Evolutionary conservation across 805 yeast species (phyloP).

Genomic region (Yarrowia alimentaria): DNA sequence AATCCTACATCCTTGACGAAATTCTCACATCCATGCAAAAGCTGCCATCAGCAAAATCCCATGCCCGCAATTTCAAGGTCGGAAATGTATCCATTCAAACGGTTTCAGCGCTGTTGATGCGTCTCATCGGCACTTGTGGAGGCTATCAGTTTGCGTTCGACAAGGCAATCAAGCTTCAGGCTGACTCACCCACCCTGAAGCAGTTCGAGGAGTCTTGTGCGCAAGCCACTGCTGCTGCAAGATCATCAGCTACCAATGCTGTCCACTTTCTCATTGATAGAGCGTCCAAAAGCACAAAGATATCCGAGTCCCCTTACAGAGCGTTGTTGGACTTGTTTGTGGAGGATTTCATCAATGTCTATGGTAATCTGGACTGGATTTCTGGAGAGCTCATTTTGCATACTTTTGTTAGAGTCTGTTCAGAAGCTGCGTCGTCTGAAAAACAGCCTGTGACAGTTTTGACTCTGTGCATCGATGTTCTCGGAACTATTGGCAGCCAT

Average conservation of each 20-base stretch:
- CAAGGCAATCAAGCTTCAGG: conserved; percentile 26
- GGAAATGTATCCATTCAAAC: conserved; percentile 52
- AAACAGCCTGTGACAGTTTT: conserved; percentile 40
- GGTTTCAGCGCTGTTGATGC: conserved; percentile 48
- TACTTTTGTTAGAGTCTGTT: conserved; percentile 43
- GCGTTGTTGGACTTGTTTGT: conserved; percentile 51
- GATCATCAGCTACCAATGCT: conserved; percentile 31
- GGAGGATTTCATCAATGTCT: conserved; percentile 53
- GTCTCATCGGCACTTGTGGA: conserved; percentile 46
- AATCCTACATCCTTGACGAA: conserved; percentile 61
- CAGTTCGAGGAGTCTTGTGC: conserved; percentile 27
- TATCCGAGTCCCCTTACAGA: conserved; percentile 32
- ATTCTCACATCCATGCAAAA: conserved; percentile 51
- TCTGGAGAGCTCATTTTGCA: conserved; percentile 53
- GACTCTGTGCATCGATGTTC: conserved; percentile 54
- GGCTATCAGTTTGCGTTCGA: conserved; percentile 32
- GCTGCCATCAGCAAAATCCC: conserved; percentile 47
- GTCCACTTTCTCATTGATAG: conserved; percentile 33
- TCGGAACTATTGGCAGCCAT: conserved; percentile 52
- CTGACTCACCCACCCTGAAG: conserved; percentile 20
- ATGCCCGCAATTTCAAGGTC: conserved; percentile 47
- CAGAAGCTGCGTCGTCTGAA: conserved; percentile 12
- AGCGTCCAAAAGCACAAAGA: conserved; percentile 32
- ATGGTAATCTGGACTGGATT: conserved; percentile 61
- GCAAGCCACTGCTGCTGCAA: conserved; percentile 29